Base-by-base conservation (phyloP, 73 alveolate genomes). In the Halteria grandinella region DNA sequence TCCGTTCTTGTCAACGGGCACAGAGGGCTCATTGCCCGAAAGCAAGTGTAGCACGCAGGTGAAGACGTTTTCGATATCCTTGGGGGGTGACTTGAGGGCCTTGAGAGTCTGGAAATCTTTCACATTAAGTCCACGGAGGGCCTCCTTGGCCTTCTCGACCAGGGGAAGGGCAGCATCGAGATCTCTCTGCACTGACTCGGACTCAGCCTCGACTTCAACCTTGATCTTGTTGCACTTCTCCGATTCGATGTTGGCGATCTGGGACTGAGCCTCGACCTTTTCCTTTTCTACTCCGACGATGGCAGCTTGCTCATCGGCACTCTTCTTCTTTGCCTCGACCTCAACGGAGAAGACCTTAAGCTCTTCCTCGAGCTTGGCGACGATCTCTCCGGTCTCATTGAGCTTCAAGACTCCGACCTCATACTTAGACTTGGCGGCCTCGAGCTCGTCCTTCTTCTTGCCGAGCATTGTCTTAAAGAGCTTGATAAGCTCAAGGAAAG, bases 401-500 rank as follows among this genome's bases (percentile, higher is more conserved):
- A 97, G 95, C 89, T 95, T 97, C 45, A 95, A 88, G 50, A 97
- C 97, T 69, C 99, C 99, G 45, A 91, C 89, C 78, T 95, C 99
- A 81, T 91, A 90, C 29, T 86, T 66, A 55, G 75, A 53, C 58
- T 72, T 90, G 75, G 55, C 70, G 23, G 76, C 58, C 64, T 69
- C 96, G 41, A 84, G 51, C 7, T 45, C 93, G 15, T 47, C 73
- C 39, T 73, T 86, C 96, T 94, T 95, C 78, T 86, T 89, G 31
- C 88, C 88, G 82, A 97, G 95, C 99, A 98, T 98, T 41, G 91
- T 85, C 59, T 96, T 97, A 90, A 95, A 98, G 66, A 98, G 94
- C 81, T 97, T 97, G 77, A 98, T 96, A 57, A 98, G 91, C 91
- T 98, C 99, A 60, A 98, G 89, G 97, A 98, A 98, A 55, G 99